A percentile compares a stretch with the other conserved stretches of the same genome.
Evolutionary conservation across 228 moss, liverwort and hornwort genomes (phyloP).

Genomic region (Sphagnum fallax): DNA sequence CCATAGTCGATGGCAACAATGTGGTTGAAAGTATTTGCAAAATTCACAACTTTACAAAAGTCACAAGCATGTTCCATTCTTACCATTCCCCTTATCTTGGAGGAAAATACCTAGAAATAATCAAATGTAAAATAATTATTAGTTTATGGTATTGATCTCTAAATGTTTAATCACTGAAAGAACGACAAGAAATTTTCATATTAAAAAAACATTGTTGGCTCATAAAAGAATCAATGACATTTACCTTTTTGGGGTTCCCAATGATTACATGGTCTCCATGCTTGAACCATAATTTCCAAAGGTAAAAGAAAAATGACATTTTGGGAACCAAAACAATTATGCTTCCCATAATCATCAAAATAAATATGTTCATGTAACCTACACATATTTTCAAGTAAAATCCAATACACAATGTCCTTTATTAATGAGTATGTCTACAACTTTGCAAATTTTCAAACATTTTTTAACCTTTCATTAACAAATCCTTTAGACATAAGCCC

Average conservation of each 20-base stretch:
- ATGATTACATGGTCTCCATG: not conserved
- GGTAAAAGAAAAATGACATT: not conserved
- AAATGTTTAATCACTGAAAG: not conserved
- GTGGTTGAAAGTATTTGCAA: not conserved
- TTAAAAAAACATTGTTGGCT: not conserved
- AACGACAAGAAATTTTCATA: constrained; percentile 5
- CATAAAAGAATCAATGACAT: not conserved
- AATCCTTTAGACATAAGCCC: not conserved
- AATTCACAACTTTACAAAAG: constrained; percentile 1
- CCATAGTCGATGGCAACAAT: not conserved
- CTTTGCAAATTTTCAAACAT: not conserved
- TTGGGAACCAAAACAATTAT: not conserved
- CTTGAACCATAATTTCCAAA: not conserved
- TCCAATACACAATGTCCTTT: constrained; percentile 9
- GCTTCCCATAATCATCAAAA: not conserved
- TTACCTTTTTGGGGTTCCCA: not conserved
- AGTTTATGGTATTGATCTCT: not conserved
- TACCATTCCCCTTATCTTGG: constrained; percentile 4
- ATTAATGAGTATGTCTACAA: not conserved
- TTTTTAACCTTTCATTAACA: not conserved
- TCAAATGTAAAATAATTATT: not conserved
- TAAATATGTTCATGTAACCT: not conserved
- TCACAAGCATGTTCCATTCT: constrained; percentile 5
- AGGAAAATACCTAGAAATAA: constrained; percentile 5
- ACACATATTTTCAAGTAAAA: not conserved